Base-by-base conservation (phyloP, 345 rosid genomes). In the Ceriops zippeliana region DNA sequence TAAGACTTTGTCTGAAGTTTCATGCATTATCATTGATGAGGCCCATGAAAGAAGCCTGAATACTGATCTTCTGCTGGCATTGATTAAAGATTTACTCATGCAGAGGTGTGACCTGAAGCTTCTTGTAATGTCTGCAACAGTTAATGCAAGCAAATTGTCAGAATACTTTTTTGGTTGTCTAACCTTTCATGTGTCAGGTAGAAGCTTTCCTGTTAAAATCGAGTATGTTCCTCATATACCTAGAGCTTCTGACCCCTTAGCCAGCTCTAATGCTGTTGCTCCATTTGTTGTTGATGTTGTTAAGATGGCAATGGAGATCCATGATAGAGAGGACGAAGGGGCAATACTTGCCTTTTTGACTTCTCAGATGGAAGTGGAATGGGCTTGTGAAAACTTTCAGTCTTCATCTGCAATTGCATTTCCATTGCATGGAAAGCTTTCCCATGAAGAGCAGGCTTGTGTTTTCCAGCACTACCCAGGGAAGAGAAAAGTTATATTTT, bases 31-130 rank as follows among this genome's bases (percentile, higher is more conserved):
- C 67, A 61, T 93, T 53, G 98, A 93, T 28, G 98, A 90, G 84
- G 98, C 98, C 65, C 97, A 93, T 83, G 98, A 93, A 80, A 87
- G 97, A 79, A 93, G 93, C 81, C 77, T 93, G 84, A 87, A 83
- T 82, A 93, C 97, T 3, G 98, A 93, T 81, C 89, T 93, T 70
- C 90, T 93, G 59, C 71, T 93, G 85, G 92, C 93, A 17, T 67
- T 85, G 83, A 76, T 90, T 34, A 89, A 84, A 80, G 77, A 80
- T 67, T 78, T 93, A 72, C 87, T 90, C 42, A 52, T 63, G 56
- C 74, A 49, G 77, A 89, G 92, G 76, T 35, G 54, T 75, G 86
- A 86, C 67, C 65, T 93, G 66, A 86, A 90, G 83, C 86, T 93
- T 74, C 70, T 93, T 58, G 87, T 93, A 81, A 93, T 93, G 98